Percentiles rank a stretch among this genome's conserved stretches.
Evolutionary conservation across 2,329 filamentous ascomycete species (phyloP).

Genomic region (Dactylellina drechsleri): DNA sequence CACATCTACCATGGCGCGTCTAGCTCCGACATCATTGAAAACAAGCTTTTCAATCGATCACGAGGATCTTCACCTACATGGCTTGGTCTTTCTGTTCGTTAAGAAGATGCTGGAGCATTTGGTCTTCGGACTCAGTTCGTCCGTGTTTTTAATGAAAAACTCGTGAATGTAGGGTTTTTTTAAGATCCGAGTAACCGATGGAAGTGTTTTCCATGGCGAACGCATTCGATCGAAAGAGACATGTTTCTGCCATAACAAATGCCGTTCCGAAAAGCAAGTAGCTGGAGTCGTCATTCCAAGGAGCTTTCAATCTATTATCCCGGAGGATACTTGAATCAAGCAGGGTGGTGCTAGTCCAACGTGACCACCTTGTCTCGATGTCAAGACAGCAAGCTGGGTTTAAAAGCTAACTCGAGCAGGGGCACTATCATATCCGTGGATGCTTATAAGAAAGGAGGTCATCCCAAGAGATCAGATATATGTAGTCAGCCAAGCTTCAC

Average conservation of each 20-base stretch:
- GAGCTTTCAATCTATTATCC: too few species aligned
- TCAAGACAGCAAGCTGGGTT: too few species aligned
- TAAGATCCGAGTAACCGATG: conserved; percentile 32
- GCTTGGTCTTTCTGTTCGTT: conserved; percentile 20
- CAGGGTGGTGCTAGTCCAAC: too few species aligned
- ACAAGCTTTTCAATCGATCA: conserved; percentile 46
- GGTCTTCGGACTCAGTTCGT: conserved; percentile 36
- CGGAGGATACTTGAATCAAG: too few species aligned
- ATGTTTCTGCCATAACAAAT: too few species aligned
- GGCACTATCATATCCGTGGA: background rate
- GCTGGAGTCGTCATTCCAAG: too few species aligned
- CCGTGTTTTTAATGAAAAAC: conserved; percentile 10
- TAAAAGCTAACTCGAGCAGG: too few species aligned
- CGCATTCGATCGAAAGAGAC: background rate
- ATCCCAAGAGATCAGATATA: background rate
- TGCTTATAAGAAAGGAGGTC: background rate
- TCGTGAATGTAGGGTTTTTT: conserved; percentile 9
- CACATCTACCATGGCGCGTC: too few species aligned
- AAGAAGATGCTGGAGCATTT: conserved; percentile 34
- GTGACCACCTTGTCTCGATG: too few species aligned
- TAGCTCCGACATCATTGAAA: conserved; percentile 21
- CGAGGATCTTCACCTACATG: conserved; percentile 1
- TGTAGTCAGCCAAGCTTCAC: background rate
- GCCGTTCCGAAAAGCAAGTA: too few species aligned
- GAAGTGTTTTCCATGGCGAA: background rate